phyloP scores from a whole-genome alignment of 305 asterid genomes.

The Rubia balearica region DNA sequence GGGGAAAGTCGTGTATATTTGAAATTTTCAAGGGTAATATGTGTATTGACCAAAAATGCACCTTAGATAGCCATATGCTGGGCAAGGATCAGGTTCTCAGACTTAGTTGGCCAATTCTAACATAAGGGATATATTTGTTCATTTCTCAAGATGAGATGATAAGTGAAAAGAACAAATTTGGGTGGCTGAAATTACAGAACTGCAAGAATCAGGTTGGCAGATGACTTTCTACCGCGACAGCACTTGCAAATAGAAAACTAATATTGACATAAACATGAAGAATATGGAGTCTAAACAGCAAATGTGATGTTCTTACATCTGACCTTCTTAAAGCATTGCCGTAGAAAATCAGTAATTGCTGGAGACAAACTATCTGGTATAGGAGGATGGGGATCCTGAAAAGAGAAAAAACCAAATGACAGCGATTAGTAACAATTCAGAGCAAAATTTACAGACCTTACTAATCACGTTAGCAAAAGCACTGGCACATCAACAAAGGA shows the following conservation, averaged over 20 bases:
- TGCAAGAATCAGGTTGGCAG: neutral
- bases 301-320: conserved; percentile 18
- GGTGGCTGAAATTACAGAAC: no score
- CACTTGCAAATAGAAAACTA: neutral
- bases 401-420: neutral
- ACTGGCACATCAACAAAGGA: neutral
- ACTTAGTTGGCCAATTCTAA: neutral
- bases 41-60: neutral
- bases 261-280: neutral
- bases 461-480: neutral
- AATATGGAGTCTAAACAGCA: neutral
- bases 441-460: neutral
- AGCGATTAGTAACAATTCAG: neutral
- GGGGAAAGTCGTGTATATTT: no score
- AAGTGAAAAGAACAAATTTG: no score
- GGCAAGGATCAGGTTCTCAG: no score
- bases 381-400: conserved; percentile 96
- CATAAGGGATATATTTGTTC: no score
- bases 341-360: conserved; percentile 85
- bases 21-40: neutral
- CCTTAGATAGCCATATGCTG: neutral
- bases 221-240: neutral
- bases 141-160: no score
- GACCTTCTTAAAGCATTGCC: conserved; percentile 98
- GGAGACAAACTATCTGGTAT: conserved; percentile 95